Percentiles rank a stretch among this genome's conserved stretches.
These are phyloP conservation scores for Pistacia vera DNA, from an alignment of 345 rosid genomes.

Conservation along the genomic window DNA sequence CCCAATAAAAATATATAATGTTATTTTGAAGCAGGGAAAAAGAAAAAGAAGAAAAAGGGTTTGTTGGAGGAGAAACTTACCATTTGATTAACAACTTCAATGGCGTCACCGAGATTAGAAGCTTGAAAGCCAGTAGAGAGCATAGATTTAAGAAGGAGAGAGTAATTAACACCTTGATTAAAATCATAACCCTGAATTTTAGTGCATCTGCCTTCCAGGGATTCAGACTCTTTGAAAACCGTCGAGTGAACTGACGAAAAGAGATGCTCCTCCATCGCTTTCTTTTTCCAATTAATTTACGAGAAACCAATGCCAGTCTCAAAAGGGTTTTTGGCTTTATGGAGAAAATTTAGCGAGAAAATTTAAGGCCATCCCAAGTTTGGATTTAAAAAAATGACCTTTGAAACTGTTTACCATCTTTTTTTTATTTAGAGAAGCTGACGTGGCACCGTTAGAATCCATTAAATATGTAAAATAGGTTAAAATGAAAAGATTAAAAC, in stretches of 20 bases:
- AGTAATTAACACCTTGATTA: conserved; percentile 64
- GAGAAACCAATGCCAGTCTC: too few relatives aligned
- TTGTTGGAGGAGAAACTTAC: conserved; percentile 37
- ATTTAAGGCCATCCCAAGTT: too few relatives aligned
- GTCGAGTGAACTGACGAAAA: conserved; percentile 59
- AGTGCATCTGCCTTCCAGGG: conserved; percentile 57
- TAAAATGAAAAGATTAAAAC: too few relatives aligned
- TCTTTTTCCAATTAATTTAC: background rate
- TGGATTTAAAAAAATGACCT: too few relatives aligned
- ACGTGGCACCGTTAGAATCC: too few relatives aligned
- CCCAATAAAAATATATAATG: background rate
- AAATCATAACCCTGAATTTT: conserved; percentile 86
- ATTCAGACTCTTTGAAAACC: conserved; percentile 78
- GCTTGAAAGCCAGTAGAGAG: conserved; percentile 92
- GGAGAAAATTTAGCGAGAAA: too few relatives aligned
- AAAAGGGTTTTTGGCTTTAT: too few relatives aligned
- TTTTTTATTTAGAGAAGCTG: too few relatives aligned
- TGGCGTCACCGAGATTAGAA: conserved; percentile 91
- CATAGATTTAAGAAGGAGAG: conserved; percentile 70
- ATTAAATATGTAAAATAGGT: too few relatives aligned
- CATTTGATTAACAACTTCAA: conserved; percentile 77
- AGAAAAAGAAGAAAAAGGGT: background rate
- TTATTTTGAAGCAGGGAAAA: background rate
- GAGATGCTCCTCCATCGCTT: conserved; percentile 47
- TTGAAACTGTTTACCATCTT: too few relatives aligned